Evolutionary conservation across 202 grass and related monocot genomes (phyloP), one percentile per base, ranked within the genome.

Genomic region (Bolboschoenoplectus hybrid): DNA sequence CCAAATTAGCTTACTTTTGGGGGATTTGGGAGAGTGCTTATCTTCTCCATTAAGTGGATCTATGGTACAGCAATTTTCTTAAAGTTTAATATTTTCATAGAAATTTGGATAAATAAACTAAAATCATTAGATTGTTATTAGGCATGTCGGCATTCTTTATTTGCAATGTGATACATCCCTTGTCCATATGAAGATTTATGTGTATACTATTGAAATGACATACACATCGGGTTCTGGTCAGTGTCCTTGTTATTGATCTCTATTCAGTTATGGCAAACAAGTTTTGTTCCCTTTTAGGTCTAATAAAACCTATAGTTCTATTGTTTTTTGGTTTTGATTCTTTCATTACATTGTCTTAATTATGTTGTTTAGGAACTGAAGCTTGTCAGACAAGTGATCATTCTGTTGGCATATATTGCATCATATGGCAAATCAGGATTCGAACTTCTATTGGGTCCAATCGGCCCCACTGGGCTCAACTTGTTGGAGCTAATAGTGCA

Each of bases 321-420:
- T 46, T 72, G 49, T 78, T 78, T 51, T 78, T 78, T 78, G 51
- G 57, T 78, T 51, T 57, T 78, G 7, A 57, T 17, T 58, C 74
- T 38, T 55, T 56, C 6, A 56, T 14, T 78, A 38, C 35, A 56
- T 78, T 39, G 17, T 40, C 9, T 75, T 13, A 52, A 40, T 58
- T 39, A 39, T 57, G 11, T 78, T 57, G 71, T 78, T 57, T 76
- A 95, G 93, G 93, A 88, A 35, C 83, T 98, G 76, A 93, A 95
- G 67, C 93, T 98, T 87, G 85, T 86, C 44, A 89, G 90, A 63
- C 86, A 86, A 86, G 87, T 92, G 77, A 88, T 98, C 82, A 85
- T 91, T 89, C 84, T 98, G 43, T 82, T 98, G 63, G 95, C 93
- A 7, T 95, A 92, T 74, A 92, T 98, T 88, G 93, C 95, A 89